Evolutionary conservation across 768 basidiomycete species (phyloP).

Genomic region (Butyriboletus loyo): DNA sequence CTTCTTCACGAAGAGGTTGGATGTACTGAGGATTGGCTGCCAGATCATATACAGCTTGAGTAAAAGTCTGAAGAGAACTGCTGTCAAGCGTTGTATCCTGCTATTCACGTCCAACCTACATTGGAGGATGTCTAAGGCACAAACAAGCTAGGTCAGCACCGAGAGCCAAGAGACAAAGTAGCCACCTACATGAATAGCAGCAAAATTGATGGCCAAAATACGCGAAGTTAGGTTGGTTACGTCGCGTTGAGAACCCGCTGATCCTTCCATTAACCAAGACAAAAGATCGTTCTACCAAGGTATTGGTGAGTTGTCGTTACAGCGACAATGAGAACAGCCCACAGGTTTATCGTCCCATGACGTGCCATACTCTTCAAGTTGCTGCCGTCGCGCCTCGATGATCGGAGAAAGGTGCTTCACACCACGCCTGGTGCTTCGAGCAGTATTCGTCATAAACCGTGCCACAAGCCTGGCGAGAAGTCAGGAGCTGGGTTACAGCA

Average conservation of each 20-base stretch:
- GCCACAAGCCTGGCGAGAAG: background rate
- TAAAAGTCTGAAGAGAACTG: conserved; percentile 1
- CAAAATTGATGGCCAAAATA: conserved; percentile 19
- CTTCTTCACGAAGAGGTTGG: conserved; percentile 14
- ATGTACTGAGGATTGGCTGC: conserved; percentile 16
- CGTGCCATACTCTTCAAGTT: background rate
- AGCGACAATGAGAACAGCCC: background rate
- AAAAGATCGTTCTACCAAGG: conserved; percentile 31
- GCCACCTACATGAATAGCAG: conserved; percentile 20
- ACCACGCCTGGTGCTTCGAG: conserved; percentile 4
- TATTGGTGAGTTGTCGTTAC: background rate
- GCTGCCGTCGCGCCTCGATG: conserved; percentile 13
- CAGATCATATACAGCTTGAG: conserved; percentile 7
- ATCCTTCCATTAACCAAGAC: conserved; percentile 32
- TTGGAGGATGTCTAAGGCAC: conserved; percentile 9
- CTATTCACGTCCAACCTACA: background rate
- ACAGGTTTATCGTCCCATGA: background rate
- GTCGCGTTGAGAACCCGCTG: conserved; percentile 9
- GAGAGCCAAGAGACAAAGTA: fast-evolving
- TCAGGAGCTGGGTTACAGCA: background rate
- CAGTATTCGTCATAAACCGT: background rate
- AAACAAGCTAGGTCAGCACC: background rate
- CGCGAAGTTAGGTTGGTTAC: conserved; percentile 18
- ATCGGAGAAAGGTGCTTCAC: conserved; percentile 25
- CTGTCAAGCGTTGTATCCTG: background rate